phyloP scores from a whole-genome alignment of 2,329 filamentous ascomycete species.

The Tolypocladium ophioglossoides region DNA sequence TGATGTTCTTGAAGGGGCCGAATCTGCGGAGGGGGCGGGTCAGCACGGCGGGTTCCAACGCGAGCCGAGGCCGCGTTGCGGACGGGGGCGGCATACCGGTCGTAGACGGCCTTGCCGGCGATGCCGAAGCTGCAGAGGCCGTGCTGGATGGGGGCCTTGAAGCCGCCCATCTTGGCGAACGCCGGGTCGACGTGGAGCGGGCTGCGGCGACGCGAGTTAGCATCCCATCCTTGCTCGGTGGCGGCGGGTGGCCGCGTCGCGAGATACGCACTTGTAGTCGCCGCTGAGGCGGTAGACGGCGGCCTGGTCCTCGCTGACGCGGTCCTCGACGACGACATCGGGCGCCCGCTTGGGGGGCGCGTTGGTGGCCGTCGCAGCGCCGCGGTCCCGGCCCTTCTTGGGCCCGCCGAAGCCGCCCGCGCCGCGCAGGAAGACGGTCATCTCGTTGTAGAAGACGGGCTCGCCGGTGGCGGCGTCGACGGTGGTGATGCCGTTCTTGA shows the following conservation, averaged over 20 bases:
- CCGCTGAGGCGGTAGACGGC: conserved; percentile 88
- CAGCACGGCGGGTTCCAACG: neutral
- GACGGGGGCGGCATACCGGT: conserved; percentile 31
- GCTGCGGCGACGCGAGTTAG: conserved; percentile 19
- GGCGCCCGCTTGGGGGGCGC: conserved; percentile 65
- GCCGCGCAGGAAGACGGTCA: conserved; percentile 84
- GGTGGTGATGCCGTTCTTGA: conserved; percentile 71
- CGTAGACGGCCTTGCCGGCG: conserved; percentile 79
- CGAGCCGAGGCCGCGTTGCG: neutral
- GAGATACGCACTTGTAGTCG: conserved; percentile 63
- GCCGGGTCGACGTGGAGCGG: conserved; percentile 91
- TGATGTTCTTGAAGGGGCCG: conserved; percentile 80
- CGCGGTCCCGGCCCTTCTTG: conserved; percentile 66
- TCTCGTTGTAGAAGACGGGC: conserved; percentile 94
- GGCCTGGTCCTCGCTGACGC: conserved; percentile 83
- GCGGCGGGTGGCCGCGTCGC: too few species aligned
- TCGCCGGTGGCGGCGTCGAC: conserved; percentile 77
- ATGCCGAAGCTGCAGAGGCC: conserved; percentile 95
- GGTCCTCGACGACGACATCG: conserved; percentile 74
- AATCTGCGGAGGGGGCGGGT: conserved; percentile 29
- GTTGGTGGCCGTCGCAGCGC: conserved; percentile 70
- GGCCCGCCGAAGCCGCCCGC: conserved; percentile 83
- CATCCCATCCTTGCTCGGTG: too few species aligned
- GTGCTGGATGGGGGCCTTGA: conserved; percentile 89
- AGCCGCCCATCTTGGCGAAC: conserved; percentile 91